Percentiles rank a stretch among this genome's conserved stretches.
Conservation (phyloP, 139 green algal genomes). For the Chlorella ohadii region DNA sequence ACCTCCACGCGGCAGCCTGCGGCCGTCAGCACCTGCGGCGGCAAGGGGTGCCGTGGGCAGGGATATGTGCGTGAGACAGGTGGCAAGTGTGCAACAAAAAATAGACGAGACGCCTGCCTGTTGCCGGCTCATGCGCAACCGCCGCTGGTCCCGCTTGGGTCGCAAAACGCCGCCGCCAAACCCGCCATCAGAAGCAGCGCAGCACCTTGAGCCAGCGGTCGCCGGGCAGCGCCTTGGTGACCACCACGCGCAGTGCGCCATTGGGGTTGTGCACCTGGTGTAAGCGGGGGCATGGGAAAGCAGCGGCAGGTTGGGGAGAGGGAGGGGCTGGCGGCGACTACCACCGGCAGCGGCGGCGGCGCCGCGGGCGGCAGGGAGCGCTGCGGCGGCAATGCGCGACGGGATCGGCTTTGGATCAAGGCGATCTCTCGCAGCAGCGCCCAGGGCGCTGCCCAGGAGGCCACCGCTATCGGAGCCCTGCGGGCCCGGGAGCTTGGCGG, state of each 20-base stretch:
- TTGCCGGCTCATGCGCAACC: no score
- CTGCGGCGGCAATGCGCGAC: background rate
- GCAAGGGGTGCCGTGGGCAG: no score
- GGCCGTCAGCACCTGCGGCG: constrained; percentile 60
- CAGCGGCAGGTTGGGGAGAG: background rate
- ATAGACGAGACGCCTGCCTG: no score
- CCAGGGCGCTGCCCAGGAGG: no score
- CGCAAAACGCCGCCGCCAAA: no score
- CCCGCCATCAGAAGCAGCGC: no score
- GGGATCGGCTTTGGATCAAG: background rate
- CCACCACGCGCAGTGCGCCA: constrained; percentile 89
- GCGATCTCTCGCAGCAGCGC: no score
- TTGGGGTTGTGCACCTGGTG: constrained; percentile 88
- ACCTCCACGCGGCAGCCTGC: constrained; percentile 77
- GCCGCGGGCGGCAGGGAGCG: background rate
- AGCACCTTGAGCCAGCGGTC: constrained; percentile 85
- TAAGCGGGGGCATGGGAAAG: background rate
- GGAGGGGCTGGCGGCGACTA: background rate
- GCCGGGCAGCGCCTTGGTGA: constrained; percentile 96
- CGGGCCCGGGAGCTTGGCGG: background rate
- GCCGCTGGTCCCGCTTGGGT: no score
- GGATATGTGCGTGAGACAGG: no score
- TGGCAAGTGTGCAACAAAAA: no score
- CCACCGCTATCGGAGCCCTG: background rate
- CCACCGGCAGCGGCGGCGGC: no score